A percentile compares a stretch with the other conserved stretches of the same genome.
Conservation (phyloP, 768 basidiomycete species). For the Cyclocybe aegerita region DNA sequence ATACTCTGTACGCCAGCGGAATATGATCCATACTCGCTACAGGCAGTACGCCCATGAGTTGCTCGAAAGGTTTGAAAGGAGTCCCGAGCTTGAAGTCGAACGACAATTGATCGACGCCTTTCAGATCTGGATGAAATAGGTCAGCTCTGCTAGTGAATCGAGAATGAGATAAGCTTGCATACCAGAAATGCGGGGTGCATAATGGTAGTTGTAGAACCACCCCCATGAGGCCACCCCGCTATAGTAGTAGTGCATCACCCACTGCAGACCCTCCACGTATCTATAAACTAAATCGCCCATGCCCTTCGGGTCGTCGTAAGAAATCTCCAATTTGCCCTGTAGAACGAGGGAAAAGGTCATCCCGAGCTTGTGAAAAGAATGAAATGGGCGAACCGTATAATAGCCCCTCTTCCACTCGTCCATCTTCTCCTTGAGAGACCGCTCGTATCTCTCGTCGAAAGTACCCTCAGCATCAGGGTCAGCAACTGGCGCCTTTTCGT, state of each 20-base stretch:
- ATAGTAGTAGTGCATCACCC: conserved; percentile 99
- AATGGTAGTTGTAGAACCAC: conserved; percentile 99
- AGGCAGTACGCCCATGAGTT: conserved; percentile 97
- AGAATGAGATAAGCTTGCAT: conserved; percentile 16
- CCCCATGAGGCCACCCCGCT: conserved; percentile 96
- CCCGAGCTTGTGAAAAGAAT: neutral
- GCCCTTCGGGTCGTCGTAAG: conserved; percentile 64
- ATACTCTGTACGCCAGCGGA: conserved; percentile 80
- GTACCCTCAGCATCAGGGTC: conserved; percentile 70
- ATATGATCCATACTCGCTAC: conserved; percentile 87
- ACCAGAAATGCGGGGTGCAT: conserved; percentile 96
- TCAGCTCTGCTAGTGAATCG: neutral
- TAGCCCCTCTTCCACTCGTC: conserved; percentile 89
- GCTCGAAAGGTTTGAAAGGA: conserved; percentile 93
- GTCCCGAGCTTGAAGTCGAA: conserved; percentile 85
- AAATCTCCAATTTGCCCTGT: conserved; percentile 86
- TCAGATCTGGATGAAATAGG: conserved; percentile 31
- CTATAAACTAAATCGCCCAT: conserved; percentile 72
- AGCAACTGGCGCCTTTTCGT: conserved; percentile 77
- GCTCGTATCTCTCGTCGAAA: conserved; percentile 79
- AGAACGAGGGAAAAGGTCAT: neutral
- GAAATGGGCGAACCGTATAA: conserved; percentile 62
- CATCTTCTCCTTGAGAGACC: conserved; percentile 78
- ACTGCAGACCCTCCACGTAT: conserved; percentile 94
- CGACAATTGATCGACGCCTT: conserved; percentile 79